Evolutionary conservation across 176 grass and related monocot genomes (phyloP), one percentile per base, ranked within the genome.

Genomic region (Carex pumila): DNA sequence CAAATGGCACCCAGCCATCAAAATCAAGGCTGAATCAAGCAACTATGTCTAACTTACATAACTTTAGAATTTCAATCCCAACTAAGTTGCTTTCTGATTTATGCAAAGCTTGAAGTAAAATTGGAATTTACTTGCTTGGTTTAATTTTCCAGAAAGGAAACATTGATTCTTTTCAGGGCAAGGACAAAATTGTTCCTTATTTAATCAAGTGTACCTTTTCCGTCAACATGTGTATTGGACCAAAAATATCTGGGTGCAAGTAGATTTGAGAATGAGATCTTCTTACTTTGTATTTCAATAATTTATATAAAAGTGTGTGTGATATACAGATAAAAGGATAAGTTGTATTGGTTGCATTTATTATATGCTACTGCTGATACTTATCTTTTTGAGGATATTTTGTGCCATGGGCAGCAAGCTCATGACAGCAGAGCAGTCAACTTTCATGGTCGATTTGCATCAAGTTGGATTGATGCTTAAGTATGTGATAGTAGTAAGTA

Each of bases 371-470:
- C 17, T 7, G 34, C 39, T 83, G 73, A 83, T 83, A 54, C 37
- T 22, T 84, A 62, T 0, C 30, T 81, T 87, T 87, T 87, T 52
- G 70, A 98, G 92, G 88, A 95, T 98, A 87, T 93, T 98, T 85
- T 98, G 92, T 91, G 92, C 89, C 70, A 93, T 86, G 92, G 95
- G 95, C 79, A 94, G 85, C 83, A 98, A 98, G 83, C 88, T 89
- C 58, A 95, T 93, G 89, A 98, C 92, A 85, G 87, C 86, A 32
- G 91, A 94, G 60, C 95, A 95, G 77, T 98, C 95, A 73, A 93
- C 92, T 57, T 98, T 98, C 85, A 95, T 98, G 95, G 91, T 95
- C 45, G 95, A 98, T 84, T 88, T 98, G 83, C 95, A 98, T 93
- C 92, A 98, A 93, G 92, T 98, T 87, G 95, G 92, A 84, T 86